Percentiles rank a stretch among this genome's conserved stretches.
Conservation (phyloP, 2,329 filamentous ascomycete species). For the Fusarium falciforme region DNA sequence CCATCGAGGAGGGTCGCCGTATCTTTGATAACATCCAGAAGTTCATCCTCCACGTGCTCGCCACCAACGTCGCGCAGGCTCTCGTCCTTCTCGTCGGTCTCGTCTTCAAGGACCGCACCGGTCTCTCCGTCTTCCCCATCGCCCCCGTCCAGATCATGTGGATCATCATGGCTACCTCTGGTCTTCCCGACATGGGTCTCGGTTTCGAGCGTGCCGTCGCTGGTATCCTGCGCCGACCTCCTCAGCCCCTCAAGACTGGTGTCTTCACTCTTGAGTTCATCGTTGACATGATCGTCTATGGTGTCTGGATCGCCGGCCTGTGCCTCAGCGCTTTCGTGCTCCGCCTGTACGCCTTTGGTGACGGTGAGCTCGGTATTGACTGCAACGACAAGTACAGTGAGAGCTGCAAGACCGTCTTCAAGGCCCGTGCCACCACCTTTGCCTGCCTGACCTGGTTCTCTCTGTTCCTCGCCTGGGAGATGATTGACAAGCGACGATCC, state of each 20-base stretch:
- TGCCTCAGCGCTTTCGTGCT: constrained; percentile 72
- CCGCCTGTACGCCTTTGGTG: constrained; percentile 72
- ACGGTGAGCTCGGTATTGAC: constrained; percentile 66
- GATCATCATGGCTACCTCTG: constrained; percentile 85
- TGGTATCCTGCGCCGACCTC: constrained; percentile 76
- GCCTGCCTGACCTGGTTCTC: constrained; percentile 81
- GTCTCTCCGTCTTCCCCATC: constrained; percentile 78
- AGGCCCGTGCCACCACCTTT: constrained; percentile 78
- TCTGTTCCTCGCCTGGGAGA: constrained; percentile 83
- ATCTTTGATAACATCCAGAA: constrained; percentile 84
- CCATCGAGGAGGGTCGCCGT: constrained; percentile 76
- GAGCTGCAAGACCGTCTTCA: constrained; percentile 73
- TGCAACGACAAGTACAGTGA: constrained; percentile 70
- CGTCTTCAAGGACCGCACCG: constrained; percentile 73
- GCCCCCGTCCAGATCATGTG: constrained; percentile 82
- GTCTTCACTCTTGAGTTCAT: constrained; percentile 76
- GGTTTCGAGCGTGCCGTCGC: constrained; percentile 78
- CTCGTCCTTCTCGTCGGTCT: constrained; percentile 77
- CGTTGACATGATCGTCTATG: constrained; percentile 75
- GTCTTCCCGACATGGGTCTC: constrained; percentile 80
- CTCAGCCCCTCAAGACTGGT: constrained; percentile 69
- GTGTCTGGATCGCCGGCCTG: constrained; percentile 74
- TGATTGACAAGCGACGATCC: constrained; percentile 76
- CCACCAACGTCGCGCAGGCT: constrained; percentile 79
- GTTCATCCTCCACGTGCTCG: constrained; percentile 76